Evolutionary conservation across 139 green algal species (phyloP).

Genomic region (Microglena sp.): DNA sequence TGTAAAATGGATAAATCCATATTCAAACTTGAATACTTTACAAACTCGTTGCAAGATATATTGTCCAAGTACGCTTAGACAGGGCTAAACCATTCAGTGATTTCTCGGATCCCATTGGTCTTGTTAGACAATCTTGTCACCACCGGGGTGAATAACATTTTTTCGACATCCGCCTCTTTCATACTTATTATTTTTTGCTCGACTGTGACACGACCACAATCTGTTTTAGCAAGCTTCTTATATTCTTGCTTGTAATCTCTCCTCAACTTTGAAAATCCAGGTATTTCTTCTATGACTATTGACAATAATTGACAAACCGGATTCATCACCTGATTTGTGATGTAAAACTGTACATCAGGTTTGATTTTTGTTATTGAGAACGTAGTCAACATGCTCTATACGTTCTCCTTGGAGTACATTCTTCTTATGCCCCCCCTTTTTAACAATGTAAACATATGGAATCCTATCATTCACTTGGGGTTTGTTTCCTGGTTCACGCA

Average conservation of each 20-base stretch:
- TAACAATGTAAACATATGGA: constrained; percentile 11
- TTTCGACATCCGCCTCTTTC: background rate
- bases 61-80: too few relatives aligned
- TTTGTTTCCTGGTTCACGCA: constrained; percentile 15
- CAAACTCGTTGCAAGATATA: too few relatives aligned
- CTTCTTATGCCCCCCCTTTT: too few relatives aligned
- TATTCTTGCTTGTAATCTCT: background rate
- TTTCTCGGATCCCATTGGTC: too few relatives aligned
- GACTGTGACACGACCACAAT: background rate
- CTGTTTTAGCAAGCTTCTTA: background rate
- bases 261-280: background rate
- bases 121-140: too few relatives aligned
- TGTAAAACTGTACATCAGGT: constrained; percentile 15
- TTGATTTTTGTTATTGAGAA: background rate
- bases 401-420: constrained; percentile 19
- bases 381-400: constrained; percentile 12
- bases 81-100: too few relatives aligned
- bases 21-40: too few relatives aligned
- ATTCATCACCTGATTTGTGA: constrained; percentile 20
- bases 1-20: too few relatives aligned
- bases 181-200: background rate
- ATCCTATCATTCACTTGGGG: constrained; percentile 19
- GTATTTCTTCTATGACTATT: constrained; percentile 5
- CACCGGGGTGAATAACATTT: constrained; percentile 3
- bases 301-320: constrained; percentile 10